Evolutionary conservation across 1,139 yeast species (phyloP).

Genomic region (Pichia sp.): DNA sequence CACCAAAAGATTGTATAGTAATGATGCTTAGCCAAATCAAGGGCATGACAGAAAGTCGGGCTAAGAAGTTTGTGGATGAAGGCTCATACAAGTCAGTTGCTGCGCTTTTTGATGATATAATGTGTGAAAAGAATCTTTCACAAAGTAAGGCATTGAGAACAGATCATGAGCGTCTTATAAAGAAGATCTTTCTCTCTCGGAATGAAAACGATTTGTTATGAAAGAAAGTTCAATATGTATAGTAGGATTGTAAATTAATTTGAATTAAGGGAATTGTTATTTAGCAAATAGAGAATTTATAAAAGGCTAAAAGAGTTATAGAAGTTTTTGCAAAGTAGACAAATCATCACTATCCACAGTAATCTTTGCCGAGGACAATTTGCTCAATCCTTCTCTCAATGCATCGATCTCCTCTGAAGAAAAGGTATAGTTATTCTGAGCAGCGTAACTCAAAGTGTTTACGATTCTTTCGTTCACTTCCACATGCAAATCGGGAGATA

Average conservation of each 20-base stretch:
- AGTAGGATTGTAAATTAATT: neutral
- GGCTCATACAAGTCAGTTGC: slow-evolving; percentile 37
- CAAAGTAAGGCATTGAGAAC: slow-evolving; percentile 16
- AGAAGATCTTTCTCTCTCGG: slow-evolving; percentile 41
- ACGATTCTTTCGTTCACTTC: slow-evolving; percentile 61
- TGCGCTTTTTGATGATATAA: slow-evolving; percentile 31
- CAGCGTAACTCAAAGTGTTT: slow-evolving; percentile 48
- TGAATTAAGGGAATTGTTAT: slow-evolving; percentile 11
- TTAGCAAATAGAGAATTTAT: neutral
- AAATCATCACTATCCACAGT: slow-evolving; percentile 49
- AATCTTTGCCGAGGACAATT: neutral
- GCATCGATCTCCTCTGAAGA: slow-evolving; percentile 38
- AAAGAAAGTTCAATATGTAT: neutral
- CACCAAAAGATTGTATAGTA: slow-evolving; percentile 42
- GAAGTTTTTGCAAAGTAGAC: slow-evolving; percentile 8
- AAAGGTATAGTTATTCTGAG: slow-evolving; percentile 45
- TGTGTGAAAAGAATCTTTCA: neutral
- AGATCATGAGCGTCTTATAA: slow-evolving; percentile 22
- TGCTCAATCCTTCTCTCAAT: slow-evolving; percentile 18
- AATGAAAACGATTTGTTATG: slow-evolving; percentile 43
- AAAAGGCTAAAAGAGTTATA: neutral
- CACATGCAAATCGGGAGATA: slow-evolving; percentile 38
- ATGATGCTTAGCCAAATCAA: slow-evolving; percentile 53
- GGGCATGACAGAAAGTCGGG: slow-evolving; percentile 45
- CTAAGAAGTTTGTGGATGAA: slow-evolving; percentile 30